Evolutionary conservation across 257 asterid genomes (phyloP).

Genomic region (Avicennia marina): DNA sequence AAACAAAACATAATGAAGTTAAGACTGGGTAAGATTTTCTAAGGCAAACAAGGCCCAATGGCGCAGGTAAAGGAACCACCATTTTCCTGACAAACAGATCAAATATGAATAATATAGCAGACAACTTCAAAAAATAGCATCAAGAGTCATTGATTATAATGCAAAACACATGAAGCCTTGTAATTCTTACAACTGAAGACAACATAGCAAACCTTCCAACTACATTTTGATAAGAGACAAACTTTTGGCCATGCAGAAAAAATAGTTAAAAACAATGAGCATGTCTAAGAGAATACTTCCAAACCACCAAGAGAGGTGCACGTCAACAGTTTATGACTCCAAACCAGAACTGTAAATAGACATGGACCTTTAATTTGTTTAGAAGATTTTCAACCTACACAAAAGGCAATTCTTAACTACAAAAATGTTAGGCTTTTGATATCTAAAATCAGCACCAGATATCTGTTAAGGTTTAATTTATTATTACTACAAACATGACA

Average conservation of each 20-base stretch:
- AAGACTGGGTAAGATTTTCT: constrained; percentile 60
- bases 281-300: not conserved
- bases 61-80: constrained; percentile 87
- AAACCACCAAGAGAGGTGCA: not conserved
- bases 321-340: not conserved
- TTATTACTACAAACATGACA: not conserved
- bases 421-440: no score
- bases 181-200: constrained; percentile 12
- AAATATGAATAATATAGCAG: constrained; percentile 11
- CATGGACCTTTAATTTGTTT: constrained; percentile 4
- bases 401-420: no score
- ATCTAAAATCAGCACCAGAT: not conserved
- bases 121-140: not conserved
- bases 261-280: not conserved
- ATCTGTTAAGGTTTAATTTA: not conserved
- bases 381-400: no score
- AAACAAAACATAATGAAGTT: constrained; percentile 61
- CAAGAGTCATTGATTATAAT: not conserved
- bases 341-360: not conserved
- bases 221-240: not conserved
- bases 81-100: constrained; percentile 55
- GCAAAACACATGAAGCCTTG: not conserved
- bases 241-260: not conserved
- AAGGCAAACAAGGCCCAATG: constrained; percentile 69
- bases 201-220: not conserved